Base-by-base conservation (phyloP, 306 rosid genomes). In the Lupinus albus region DNA sequence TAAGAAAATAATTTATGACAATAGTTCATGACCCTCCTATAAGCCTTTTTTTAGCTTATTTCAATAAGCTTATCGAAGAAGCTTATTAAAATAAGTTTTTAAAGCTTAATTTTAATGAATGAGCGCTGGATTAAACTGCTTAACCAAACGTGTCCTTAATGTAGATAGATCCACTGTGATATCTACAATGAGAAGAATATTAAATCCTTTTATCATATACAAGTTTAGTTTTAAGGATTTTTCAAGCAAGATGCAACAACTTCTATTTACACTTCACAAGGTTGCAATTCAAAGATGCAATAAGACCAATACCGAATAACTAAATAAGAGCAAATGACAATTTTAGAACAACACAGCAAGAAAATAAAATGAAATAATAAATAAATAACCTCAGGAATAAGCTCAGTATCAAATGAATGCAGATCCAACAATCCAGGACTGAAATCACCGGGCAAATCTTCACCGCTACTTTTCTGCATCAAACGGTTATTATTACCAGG, bases 361-460 rank as follows among this genome's bases (percentile, higher is more conserved):
- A 5, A 59, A 62, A 30, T 39, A 11, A 54, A 78, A 48, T 15
- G 18, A 42, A 6, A 6, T 32, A 32, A 32, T 32, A 32, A 32
- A 72, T 41, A 41, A 70, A 58, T 45, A 60, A 94, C 99, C 86
- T 94, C 96, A 46, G 99, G 89, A 39, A 94, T 78, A 80, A 94
- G 91, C 79, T 90, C 97, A 4, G 99, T 91, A 76, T 94, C 97
- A 44, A 86, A 81, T 1, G 99, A 88, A 81, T 94, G 97, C 88
- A 94, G 89, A 85, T 94, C 99, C 83, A 94, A 66, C 47, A 94
- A 86, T 35, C 99, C 99, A 21, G 99, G 99, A 72, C 99, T 94
- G 78, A 84, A 86, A 76, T 94, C 96, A 74, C 59, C 86, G 2
- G 92, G 73, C 3, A 87, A 88, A 69, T 87, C 95, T 20, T 86